Evolutionary conservation across 1,139 yeast species (phyloP).

Genomic region (Tardiomyces digboiensis): DNA sequence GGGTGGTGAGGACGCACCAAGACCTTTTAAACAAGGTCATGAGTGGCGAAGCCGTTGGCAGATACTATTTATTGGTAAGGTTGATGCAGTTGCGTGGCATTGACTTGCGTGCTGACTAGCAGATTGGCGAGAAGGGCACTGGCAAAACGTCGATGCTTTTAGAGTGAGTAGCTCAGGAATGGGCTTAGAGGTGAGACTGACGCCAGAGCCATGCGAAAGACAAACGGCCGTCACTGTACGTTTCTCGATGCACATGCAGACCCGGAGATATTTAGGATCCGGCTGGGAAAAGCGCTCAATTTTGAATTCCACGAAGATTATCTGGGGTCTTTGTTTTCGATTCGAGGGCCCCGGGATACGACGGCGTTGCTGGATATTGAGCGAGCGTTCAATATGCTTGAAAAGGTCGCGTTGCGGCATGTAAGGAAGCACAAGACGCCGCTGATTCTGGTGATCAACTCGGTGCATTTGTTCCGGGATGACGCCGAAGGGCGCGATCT

Average conservation of each 20-base stretch:
- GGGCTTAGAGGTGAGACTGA: slow-evolving; percentile 35
- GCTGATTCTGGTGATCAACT: slow-evolving; percentile 59
- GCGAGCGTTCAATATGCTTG: slow-evolving; percentile 68
- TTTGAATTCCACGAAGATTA: slow-evolving; percentile 74
- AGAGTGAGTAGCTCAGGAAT: slow-evolving; percentile 33
- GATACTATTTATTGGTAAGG: slow-evolving; percentile 47
- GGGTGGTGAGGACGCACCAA: slow-evolving; percentile 65
- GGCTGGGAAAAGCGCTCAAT: slow-evolving; percentile 68
- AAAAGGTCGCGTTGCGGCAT: slow-evolving; percentile 53
- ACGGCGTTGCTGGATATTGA: slow-evolving; percentile 77
- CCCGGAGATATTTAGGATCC: slow-evolving; percentile 69
- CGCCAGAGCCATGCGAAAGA: slow-evolving; percentile 44
- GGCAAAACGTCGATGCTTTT: slow-evolving; percentile 70
- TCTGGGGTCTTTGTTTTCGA: slow-evolving; percentile 73
- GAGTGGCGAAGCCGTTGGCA: slow-evolving; percentile 50
- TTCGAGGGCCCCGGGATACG: slow-evolving; percentile 79
- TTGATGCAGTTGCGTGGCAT: not conserved
- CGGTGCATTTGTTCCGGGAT: slow-evolving; percentile 64
- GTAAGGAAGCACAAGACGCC: slow-evolving; percentile 40
- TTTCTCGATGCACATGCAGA: slow-evolving; percentile 80
- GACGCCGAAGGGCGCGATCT: slow-evolving; percentile 59
- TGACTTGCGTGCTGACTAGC: no score
- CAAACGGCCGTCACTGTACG: slow-evolving; percentile 56
- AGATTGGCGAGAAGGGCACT: slow-evolving; percentile 77
- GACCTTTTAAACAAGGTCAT: slow-evolving; percentile 53